Evolutionary conservation across 805 yeast species (phyloP), one percentile per base, ranked within the genome.

Genomic region (Scheffersomyces amazonensis): DNA sequence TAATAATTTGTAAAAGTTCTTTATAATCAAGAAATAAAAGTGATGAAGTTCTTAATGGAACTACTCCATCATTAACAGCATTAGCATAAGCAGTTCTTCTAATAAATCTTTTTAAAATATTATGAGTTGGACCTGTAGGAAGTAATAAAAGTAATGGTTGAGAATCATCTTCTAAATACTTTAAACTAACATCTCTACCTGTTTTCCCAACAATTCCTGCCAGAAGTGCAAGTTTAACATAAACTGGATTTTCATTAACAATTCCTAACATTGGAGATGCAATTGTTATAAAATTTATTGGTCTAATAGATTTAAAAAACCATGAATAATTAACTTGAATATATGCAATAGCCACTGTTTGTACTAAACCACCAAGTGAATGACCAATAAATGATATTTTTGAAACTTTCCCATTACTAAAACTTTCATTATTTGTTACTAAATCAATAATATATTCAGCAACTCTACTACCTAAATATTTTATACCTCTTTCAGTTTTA

Each of bases 191-290:
- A 56, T 93, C 99, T 49, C 87, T 83, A 4, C 99, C 99, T 0
- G 97, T 86, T 44, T 78, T 76, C 3, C 99, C 99, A n/a, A 89
- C 81, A 16, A 89, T 71, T 0, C 99, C 99, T 24, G 90, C 74
- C 64, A 83, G 87, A 10, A 93, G 67, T 0, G 93, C 96, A 34
- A 89, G 55, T 42, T 89, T 87, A 11, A 91, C 85, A 55, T 85
- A 87, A 2, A 78, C 75, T 0, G 98, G 96, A 55, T 87, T 87
- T 46, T 93, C 99, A 41, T 85, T 80, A 15, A 86, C 77, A 2
- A 93, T 81, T 0, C 99, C 99, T 11, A 93, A 65, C 52, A 88
- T 71, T 0, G 99, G 99, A 3, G 95, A 76, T 0, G 99, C 97
- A 48, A 93, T 48, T 0, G 93, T 73, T 23, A 93, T 73, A 51